Evolutionary conservation across 805 yeast species (phyloP).

Genomic region (Maudiozyma pseudohumilis): DNA sequence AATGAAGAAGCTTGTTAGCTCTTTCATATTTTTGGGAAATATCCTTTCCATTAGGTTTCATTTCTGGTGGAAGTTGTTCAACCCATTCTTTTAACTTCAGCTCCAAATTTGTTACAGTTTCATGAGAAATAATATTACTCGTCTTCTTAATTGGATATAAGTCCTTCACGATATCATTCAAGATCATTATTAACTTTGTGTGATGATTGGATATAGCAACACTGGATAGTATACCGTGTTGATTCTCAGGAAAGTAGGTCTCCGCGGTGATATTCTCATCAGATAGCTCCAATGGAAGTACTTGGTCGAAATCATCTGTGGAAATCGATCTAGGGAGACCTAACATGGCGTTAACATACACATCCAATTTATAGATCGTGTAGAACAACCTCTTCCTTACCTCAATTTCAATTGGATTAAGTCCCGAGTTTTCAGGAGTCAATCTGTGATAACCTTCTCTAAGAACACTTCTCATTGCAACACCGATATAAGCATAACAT

Average conservation of each 20-base stretch:
- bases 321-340: slow-evolving; percentile 72
- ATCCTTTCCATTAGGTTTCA: slow-evolving; percentile 43
- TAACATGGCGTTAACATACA: slow-evolving; percentile 78
- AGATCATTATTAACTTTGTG: slow-evolving; percentile 59
- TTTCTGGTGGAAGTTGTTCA: slow-evolving; percentile 56
- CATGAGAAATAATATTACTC: slow-evolving; percentile 27
- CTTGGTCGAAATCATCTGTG: slow-evolving; percentile 82
- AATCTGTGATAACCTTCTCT: slow-evolving; percentile 79
- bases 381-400: slow-evolving; percentile 78
- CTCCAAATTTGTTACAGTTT: slow-evolving; percentile 60
- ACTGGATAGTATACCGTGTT: slow-evolving; percentile 25
- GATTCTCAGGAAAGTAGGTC: slow-evolving; percentile 27
- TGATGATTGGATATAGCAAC: slow-evolving; percentile 70
- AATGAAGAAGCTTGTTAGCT: slow-evolving; percentile 67
- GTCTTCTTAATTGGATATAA: slow-evolving; percentile 49
- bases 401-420: slow-evolving; percentile 67
- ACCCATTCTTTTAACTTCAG: slow-evolving; percentile 65
- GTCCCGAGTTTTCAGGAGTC: slow-evolving; percentile 37
- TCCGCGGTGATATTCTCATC: slow-evolving; percentile 74
- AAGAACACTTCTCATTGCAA: slow-evolving; percentile 75
- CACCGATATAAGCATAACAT: slow-evolving; percentile 85
- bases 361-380: slow-evolving; percentile 85
- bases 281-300: slow-evolving; percentile 72
- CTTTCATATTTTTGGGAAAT: slow-evolving; percentile 41
- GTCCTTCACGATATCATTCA: slow-evolving; percentile 60